Evolutionary conservation across 2,329 filamentous ascomycete species (phyloP).

Genomic region (Furcasterigmium furcatum): DNA sequence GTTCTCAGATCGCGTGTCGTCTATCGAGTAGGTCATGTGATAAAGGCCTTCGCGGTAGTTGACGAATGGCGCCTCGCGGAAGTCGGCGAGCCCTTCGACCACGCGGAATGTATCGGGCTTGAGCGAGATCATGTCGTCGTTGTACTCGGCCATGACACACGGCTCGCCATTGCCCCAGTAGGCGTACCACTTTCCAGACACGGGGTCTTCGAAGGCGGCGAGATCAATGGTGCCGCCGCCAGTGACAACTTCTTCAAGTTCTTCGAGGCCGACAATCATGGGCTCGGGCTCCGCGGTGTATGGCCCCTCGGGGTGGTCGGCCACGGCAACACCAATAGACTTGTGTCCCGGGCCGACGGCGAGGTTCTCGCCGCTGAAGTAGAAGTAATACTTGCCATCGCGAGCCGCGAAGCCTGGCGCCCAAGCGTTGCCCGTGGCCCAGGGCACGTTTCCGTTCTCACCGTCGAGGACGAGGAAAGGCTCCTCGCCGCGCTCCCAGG

Average conservation of each 20-base stretch:
- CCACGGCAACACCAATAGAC: constrained; percentile 59
- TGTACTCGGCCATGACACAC: constrained; percentile 33
- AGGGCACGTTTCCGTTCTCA: constrained; percentile 52
- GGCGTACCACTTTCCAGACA: constrained; percentile 53
- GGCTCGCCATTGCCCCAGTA: constrained; percentile 55
- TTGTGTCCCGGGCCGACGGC: constrained; percentile 45
- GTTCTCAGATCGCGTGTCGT: constrained; percentile 40
- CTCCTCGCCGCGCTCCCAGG: constrained; percentile 34
- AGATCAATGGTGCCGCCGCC: constrained; percentile 54
- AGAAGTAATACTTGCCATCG: constrained; percentile 62
- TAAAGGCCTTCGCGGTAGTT: constrained; percentile 40
- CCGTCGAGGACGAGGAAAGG: constrained; percentile 43
- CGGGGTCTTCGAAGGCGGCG: constrained; percentile 57
- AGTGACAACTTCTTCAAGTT: constrained; percentile 32
- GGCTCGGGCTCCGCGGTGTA: constrained; percentile 50
- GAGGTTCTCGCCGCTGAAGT: constrained; percentile 52
- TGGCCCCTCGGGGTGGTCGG: constrained; percentile 54
- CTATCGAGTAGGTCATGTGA: constrained; percentile 45
- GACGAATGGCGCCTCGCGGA: constrained; percentile 40
- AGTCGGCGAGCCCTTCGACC: constrained; percentile 33
- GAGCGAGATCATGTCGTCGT: constrained; percentile 42
- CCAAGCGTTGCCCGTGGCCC: constrained; percentile 66
- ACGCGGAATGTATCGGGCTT: constrained; percentile 27
- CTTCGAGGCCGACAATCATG: constrained; percentile 46
- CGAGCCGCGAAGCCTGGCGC: constrained; percentile 60